Evolutionary conservation across 148 eudicot genomes (phyloP).

Genomic region (Fagopyrum esculentum): DNA sequence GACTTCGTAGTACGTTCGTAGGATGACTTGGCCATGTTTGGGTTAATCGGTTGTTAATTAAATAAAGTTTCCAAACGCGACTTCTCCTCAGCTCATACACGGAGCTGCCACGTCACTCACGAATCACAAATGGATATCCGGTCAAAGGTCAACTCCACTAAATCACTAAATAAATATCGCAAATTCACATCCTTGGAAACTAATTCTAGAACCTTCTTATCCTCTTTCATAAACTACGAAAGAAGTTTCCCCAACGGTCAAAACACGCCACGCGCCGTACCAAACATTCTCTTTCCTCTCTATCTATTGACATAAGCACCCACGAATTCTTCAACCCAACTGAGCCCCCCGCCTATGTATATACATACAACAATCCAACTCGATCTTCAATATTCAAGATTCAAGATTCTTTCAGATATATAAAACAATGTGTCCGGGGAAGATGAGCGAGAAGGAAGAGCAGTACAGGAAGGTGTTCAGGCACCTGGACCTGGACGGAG

Average conservation of each 20-base stretch:
- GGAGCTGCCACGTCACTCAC: not conserved
- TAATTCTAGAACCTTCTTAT: not conserved
- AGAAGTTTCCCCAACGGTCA: not conserved
- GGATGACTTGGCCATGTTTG: not conserved
- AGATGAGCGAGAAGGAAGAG: slow-evolving; percentile 4
- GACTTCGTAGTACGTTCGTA: too few species aligned
- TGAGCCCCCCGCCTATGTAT: not conserved
- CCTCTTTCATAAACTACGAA: not conserved
- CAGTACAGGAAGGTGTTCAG: slow-evolving; percentile 13
- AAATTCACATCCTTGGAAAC: not conserved
- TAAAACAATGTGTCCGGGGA: not conserved
- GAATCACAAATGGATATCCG: not conserved
- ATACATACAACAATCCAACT: too few species aligned
- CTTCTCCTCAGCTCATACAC: not conserved
- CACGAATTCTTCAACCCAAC: not conserved
- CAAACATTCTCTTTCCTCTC: not conserved
- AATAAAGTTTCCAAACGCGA: not conserved
- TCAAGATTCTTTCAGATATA: not conserved
- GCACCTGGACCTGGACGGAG: slow-evolving; percentile 10
- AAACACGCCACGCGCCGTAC: slow-evolving; percentile 2
- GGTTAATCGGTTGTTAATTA: not conserved
- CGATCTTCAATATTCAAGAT: too few species aligned
- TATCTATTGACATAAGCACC: not conserved
- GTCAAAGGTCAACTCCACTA: not conserved
- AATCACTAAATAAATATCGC: not conserved